phyloP scores from a whole-genome alignment of 306 rosid species.

The Cucurbita ficifolia region DNA sequence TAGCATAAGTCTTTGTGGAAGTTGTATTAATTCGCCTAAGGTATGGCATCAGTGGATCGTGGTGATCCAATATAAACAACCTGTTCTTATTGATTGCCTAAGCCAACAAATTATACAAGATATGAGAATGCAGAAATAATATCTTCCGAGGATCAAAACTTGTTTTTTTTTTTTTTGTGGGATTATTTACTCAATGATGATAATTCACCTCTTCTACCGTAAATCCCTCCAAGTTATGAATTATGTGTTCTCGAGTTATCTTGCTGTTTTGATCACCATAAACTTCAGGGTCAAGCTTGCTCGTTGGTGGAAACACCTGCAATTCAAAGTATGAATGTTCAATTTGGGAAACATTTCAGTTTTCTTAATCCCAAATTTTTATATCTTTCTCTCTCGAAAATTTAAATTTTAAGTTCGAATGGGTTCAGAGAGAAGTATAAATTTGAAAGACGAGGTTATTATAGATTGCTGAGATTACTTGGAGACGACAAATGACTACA shows the following conservation, averaged over 20 bases:
- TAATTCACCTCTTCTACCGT: constrained; percentile 36
- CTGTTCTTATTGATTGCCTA: constrained; percentile 42
- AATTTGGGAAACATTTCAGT: neutral
- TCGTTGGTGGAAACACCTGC: constrained; percentile 57
- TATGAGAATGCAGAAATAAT: neutral
- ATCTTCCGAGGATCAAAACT: neutral
- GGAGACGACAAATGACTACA: constrained; percentile 40
- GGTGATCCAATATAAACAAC: constrained; percentile 9
- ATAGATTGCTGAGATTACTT: constrained; percentile 23
- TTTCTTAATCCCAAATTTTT: neutral
- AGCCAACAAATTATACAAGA: neutral
- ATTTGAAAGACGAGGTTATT: neutral
- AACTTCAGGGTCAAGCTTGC: constrained; percentile 37
- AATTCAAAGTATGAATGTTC: neutral
- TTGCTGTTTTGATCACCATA: constrained; percentile 18
- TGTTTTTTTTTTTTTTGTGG: neutral
- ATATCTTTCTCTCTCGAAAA: neutral
- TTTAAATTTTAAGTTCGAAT: neutral
- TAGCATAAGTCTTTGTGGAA: constrained; percentile 35
- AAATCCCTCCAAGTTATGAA: constrained; percentile 37
- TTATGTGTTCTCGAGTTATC: constrained; percentile 35
- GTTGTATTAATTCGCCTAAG: neutral
- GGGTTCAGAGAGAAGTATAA: neutral
- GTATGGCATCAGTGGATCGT: constrained; percentile 1
- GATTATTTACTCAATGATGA: neutral